Evolutionary conservation across 495 filamentous ascomycete genomes (phyloP).

Genomic region (Clavariopsis aquatica): DNA sequence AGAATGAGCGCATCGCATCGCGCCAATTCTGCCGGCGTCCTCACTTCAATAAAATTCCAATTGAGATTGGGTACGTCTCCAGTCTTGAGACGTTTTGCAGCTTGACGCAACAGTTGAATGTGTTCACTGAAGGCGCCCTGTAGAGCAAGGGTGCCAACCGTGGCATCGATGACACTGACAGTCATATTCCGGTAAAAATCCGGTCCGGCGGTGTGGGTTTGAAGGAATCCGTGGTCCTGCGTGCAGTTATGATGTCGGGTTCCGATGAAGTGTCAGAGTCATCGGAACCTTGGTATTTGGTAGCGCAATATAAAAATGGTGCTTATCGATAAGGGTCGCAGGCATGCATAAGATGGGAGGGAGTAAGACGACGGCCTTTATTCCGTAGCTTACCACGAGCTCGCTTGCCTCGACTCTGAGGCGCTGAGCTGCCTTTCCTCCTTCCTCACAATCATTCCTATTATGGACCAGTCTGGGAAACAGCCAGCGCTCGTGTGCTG

Average conservation of each 20-base stretch:
- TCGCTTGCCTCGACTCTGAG: background rate
- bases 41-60: slow-evolving; percentile 75
- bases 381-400: slow-evolving; percentile 3
- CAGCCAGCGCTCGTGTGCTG: slow-evolving; percentile 41
- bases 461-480: background rate
- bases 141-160: slow-evolving; percentile 83
- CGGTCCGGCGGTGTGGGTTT: background rate
- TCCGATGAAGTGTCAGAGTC: slow-evolving; percentile 27
- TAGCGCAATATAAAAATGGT: background rate
- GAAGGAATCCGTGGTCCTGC: background rate
- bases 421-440: background rate
- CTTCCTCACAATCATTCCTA: background rate
- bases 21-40: slow-evolving; percentile 69
- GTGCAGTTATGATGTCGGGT: slow-evolving; percentile 11
- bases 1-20: slow-evolving; percentile 81
- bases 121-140: slow-evolving; percentile 95
- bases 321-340: slow-evolving; percentile 26
- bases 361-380: background rate
- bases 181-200: slow-evolving; percentile 14
- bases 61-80: slow-evolving; percentile 36
- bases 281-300: background rate
- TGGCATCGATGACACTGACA: slow-evolving; percentile 45
- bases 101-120: slow-evolving; percentile 70
- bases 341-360: background rate
- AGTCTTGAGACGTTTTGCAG: slow-evolving; percentile 49